phyloP scores from a whole-genome alignment of 2,329 filamentous ascomycete genomes.

The Beauveria scarabaeidicola region DNA sequence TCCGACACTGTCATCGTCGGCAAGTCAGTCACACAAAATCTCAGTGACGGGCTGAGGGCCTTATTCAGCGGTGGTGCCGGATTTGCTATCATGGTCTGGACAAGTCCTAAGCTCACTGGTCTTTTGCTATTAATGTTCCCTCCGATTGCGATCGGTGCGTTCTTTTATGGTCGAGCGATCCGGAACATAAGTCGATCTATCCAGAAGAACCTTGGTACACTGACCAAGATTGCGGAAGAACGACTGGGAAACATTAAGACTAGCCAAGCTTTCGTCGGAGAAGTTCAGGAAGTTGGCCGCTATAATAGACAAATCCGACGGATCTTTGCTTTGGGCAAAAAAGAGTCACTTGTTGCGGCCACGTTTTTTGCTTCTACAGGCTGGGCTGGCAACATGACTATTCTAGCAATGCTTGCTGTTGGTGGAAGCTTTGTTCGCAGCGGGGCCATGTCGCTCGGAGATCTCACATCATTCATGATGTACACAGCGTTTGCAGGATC shows the following conservation, averaged over 20 bases:
- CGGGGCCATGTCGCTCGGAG: constrained; percentile 80
- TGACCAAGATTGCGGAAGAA: constrained; percentile 97
- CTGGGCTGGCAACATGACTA: constrained; percentile 93
- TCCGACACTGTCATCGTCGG: constrained; percentile 97
- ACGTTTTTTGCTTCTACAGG: constrained; percentile 84
- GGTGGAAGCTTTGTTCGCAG: constrained; percentile 84
- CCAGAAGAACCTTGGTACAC: constrained; percentile 82
- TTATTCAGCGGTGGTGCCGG: constrained; percentile 85
- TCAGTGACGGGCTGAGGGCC: constrained; percentile 90
- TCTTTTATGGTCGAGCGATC: constrained; percentile 84
- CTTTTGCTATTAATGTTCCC: constrained; percentile 82
- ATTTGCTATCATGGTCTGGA: constrained; percentile 90
- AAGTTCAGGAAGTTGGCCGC: constrained; percentile 78
- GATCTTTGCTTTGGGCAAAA: constrained; percentile 83
- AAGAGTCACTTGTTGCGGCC: constrained; percentile 79
- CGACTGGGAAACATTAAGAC: constrained; percentile 95
- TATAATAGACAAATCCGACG: constrained; percentile 90
- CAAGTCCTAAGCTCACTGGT: constrained; percentile 82
- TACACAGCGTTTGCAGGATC: constrained; percentile 83
- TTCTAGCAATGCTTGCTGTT: constrained; percentile 80
- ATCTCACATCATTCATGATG: constrained; percentile 96
- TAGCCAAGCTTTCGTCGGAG: constrained; percentile 90
- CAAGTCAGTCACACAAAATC: constrained; percentile 95
- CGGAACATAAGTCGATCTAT: constrained; percentile 85
- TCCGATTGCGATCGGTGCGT: constrained; percentile 80